Evolutionary conservation across 2,329 filamentous ascomycete species (phyloP), one percentile per base, ranked within the genome.

Genomic region (Taxawa tesnikishii): DNA sequence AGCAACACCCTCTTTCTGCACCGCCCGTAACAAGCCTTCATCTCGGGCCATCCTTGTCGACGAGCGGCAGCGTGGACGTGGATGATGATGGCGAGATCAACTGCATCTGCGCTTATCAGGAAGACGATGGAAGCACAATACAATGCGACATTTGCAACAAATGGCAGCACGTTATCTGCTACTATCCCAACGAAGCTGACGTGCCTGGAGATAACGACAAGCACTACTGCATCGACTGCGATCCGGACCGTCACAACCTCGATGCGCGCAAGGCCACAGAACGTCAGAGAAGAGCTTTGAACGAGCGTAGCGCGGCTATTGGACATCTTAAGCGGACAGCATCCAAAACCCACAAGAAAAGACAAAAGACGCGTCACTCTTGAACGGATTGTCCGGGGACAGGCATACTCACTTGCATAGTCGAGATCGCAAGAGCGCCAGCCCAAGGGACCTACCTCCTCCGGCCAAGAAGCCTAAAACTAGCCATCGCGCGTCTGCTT

Each of bases 81-180:
- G 81, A 87, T 59, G 81, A 88, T 58, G 80, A 80, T 12, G 93
- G 92, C 58, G 92, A 83, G 38, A 94, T 96, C 65, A 94, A 92
- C 68, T 98, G 90, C 71, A 93, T 96, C 48, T 98, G 90, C 63
- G 77, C 77, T 55, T 94, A 81, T 59, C 66, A 75, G 55, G 85
- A 93, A 64, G 90, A 98, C 67, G 90, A 98, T 66, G 90, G 90
- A 59, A 88, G 83, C 59, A 98, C 90, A 38, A 92, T 98, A 40
- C 84, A 87, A 59, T 98, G 90, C 68, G 90, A 96, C 55, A 74
- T 70, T 37, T 98, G 90, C 67, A 83, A 94, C 54, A 90, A 85
- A 30, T 98, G 90, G 90, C 90, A 98, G 60, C 90, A 98, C 59
- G 93, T 94, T 48, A 79, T 85, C 54, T 98, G 90, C 61, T 96